Conservation (phyloP, 1,284 basidiomycete species). For the Fomitopsis schrenkii region DNA sequence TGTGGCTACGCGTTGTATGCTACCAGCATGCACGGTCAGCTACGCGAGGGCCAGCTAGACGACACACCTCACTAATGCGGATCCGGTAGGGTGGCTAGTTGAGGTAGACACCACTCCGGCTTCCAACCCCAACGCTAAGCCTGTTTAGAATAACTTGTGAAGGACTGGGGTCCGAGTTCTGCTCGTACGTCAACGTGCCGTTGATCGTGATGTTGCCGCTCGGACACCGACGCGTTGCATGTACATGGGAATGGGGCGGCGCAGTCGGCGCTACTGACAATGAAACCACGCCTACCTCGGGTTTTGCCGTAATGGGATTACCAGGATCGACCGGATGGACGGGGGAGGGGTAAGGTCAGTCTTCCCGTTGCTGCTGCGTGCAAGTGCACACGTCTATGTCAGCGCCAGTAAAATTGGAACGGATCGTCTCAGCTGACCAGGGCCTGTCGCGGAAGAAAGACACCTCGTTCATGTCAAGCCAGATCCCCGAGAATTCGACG, state of each 20-base stretch:
- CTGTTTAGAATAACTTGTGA: too few relatives aligned
- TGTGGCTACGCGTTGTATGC: too few relatives aligned
- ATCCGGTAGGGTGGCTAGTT: too few relatives aligned
- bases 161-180: too few relatives aligned
- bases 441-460: conserved; percentile 62
- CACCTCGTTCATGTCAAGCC: conserved; percentile 76
- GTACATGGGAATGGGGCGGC: conserved; percentile 41
- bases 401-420: not conserved
- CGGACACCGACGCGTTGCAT: conserved; percentile 41
- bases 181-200: conserved; percentile 51
- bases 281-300: conserved; percentile 41
- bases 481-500: conserved; percentile 63
- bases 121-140: too few relatives aligned
- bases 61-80: too few relatives aligned
- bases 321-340: conserved; percentile 50
- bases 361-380: conserved; percentile 40
- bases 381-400: not conserved
- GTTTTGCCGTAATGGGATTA: conserved; percentile 46
- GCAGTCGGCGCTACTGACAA: not conserved
- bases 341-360: conserved; percentile 44
- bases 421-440: conserved; percentile 39
- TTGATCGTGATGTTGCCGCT: conserved; percentile 75
- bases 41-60: too few relatives aligned
- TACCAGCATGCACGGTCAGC: too few relatives aligned
- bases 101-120: too few relatives aligned